Evolutionary conservation across 345 rosid genomes (phyloP), one percentile per base, ranked within the genome.

Genomic region (Dovyalis caffra): DNA sequence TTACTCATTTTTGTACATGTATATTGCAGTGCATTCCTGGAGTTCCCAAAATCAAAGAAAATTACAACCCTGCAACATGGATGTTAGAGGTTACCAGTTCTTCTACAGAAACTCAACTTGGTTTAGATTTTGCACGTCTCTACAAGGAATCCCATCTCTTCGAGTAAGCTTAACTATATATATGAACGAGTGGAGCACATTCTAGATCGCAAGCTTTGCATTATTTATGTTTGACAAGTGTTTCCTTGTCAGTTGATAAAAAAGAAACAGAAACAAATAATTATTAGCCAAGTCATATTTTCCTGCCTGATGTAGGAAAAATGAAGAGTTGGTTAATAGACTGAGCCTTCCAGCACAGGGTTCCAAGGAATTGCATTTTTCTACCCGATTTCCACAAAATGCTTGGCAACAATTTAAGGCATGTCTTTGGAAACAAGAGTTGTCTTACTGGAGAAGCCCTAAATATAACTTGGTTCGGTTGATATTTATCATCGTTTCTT

Each of bases 21-120:
- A n/a, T n/a, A n/a, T 3, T 26, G 64, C 78, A 79, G 85, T 69
- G 47, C 29, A 69, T 86, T 61, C 76, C 83, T 0, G 85, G 85
- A 53, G 83, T 83, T 28, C 80, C 83, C 5, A 83, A 80, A 68
- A 85, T 85, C 64, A 81, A 83, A 71, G 81, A 79, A 49, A 83
- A 82, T 33, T 63, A 85, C 37, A 87, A 87, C 29, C 90, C 90
- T 11, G 88, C 90, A 66, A 87, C 88, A 34, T 87, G 90, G 90
- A 87, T 87, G 88, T 74, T 85, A 60, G 85, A 87, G 53, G 76
- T 83, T 45, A 87, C 85, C 1, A 43, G 28, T 37, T 33, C 82
- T 56, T 78, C 85, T 1, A 60, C 57, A 31, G 90, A 85, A 74
- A 28, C 74, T 51, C 77, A 38, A 43, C 78, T 81, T 23, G 77